Percentiles rank a stretch among this genome's conserved stretches.
These are phyloP conservation scores for Daldinia childiae DNA, from an alignment of 495 filamentous ascomycete genomes.

Conservation along the genomic window DNA sequence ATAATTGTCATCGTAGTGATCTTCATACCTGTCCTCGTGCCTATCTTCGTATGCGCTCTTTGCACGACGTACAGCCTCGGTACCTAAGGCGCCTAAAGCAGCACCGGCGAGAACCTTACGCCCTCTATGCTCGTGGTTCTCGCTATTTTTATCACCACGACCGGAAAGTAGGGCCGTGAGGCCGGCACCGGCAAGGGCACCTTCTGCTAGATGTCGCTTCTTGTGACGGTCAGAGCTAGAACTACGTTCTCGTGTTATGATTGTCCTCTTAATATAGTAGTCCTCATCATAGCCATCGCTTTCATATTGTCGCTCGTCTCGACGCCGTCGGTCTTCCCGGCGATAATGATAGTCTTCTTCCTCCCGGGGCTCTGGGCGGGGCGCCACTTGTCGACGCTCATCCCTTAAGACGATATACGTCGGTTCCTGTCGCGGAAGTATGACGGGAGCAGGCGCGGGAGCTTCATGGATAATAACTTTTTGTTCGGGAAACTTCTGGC, in stretches of 20 bases:
- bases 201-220: slow-evolving; percentile 85
- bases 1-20: slow-evolving; percentile 48
- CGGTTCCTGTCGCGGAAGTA: slow-evolving; percentile 71
- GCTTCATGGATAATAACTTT: slow-evolving; percentile 79
- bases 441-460: slow-evolving; percentile 69
- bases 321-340: slow-evolving; percentile 45
- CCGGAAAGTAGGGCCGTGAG: slow-evolving; percentile 77
- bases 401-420: slow-evolving; percentile 75
- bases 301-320: slow-evolving; percentile 61
- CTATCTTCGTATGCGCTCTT: slow-evolving; percentile 76
- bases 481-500: slow-evolving; percentile 67
- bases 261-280: slow-evolving; percentile 56
- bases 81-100: slow-evolving; percentile 82
- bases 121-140: slow-evolving; percentile 67
- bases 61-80: slow-evolving; percentile 77
- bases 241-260: slow-evolving; percentile 62
- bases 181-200: slow-evolving; percentile 81
- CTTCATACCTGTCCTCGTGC: slow-evolving; percentile 58
- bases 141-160: slow-evolving; percentile 69
- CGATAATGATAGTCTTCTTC: slow-evolving; percentile 74
- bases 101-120: slow-evolving; percentile 82
- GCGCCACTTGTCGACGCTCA: slow-evolving; percentile 58
- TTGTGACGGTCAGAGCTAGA: slow-evolving; percentile 68
- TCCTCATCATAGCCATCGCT: slow-evolving; percentile 58
- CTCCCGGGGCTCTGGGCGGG: slow-evolving; percentile 53